These are phyloP conservation scores for Phyllosticta ampelicida DNA, from an alignment of 2,329 filamentous ascomycete species.

Conservation along the genomic window DNA sequence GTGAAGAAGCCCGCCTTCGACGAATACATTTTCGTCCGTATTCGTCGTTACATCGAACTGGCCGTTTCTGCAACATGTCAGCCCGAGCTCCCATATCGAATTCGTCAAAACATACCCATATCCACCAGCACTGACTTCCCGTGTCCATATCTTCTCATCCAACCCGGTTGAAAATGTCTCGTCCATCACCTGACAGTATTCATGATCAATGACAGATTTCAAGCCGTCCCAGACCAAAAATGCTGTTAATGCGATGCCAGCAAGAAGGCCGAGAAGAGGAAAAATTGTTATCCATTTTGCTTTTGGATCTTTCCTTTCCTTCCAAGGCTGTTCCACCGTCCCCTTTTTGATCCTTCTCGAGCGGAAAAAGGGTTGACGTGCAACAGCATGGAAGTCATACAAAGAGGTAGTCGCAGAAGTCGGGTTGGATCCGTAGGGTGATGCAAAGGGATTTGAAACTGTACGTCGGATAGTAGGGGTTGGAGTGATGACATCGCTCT, in stretches of 20 bases:
- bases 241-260: constrained; percentile 58
- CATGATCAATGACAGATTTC: constrained; percentile 59
- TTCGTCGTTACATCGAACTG: constrained; percentile 70
- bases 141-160: constrained; percentile 55
- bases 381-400: constrained; percentile 16
- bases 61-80: constrained; percentile 50
- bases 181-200: constrained; percentile 57
- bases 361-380: constrained; percentile 50
- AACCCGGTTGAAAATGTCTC: constrained; percentile 54
- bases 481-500: constrained; percentile 24
- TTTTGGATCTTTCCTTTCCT: constrained; percentile 59
- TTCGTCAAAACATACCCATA: constrained; percentile 50
- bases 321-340: constrained; percentile 67
- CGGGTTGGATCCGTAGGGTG: constrained; percentile 35
- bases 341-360: constrained; percentile 63
- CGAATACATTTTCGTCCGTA: constrained; percentile 61
- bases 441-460: constrained; percentile 22
- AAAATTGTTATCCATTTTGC: constrained; percentile 84
- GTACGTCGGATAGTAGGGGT: constrained; percentile 11
- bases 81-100: neutral
- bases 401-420: constrained; percentile 31
- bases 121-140: constrained; percentile 64
- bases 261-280: constrained; percentile 57
- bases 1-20: constrained; percentile 56
- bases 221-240: constrained; percentile 69